phyloP scores from a whole-genome alignment of 345 rosid species.

The Erysimum cheiranthoides region DNA sequence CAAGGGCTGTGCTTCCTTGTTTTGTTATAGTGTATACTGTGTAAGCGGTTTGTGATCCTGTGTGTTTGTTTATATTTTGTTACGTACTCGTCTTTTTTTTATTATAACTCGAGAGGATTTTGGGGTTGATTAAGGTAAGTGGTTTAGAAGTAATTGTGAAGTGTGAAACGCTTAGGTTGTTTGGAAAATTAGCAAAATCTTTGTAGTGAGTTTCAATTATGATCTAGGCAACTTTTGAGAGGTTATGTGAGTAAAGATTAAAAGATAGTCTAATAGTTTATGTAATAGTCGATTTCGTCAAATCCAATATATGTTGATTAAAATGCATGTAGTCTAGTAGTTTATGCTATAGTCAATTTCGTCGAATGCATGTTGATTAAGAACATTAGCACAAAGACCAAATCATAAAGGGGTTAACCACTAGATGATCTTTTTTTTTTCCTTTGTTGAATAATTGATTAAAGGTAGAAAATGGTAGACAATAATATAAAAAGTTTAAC shows the following conservation, averaged over 20 bases:
- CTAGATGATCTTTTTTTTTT: not conserved
- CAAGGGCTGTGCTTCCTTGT: conserved; percentile 99
- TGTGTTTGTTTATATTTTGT: conserved; percentile 31
- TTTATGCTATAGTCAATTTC: not conserved
- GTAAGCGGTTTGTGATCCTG: conserved; percentile 38
- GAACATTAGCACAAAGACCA: conserved; percentile 1
- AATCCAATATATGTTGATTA: not conserved
- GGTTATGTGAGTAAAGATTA: not conserved
- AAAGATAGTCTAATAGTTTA: not conserved
- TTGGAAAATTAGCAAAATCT: not conserved
- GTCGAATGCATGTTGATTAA: not conserved
- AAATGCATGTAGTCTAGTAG: not conserved
- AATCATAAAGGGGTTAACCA: conserved; percentile 16
- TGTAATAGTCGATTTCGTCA: not conserved
- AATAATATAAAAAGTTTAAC: not conserved
- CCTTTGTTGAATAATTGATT: not conserved
- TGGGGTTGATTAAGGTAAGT: not conserved
- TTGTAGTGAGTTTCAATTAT: conserved; percentile 29
- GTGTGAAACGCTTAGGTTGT: conserved; percentile 30
- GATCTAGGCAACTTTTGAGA: conserved; percentile 11
- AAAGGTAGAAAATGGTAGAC: conserved; percentile 22
- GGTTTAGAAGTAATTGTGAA: conserved; percentile 34
- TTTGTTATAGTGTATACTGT: conserved; percentile 82
- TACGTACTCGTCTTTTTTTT: not conserved
- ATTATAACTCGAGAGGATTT: not conserved